Evolutionary conservation across 805 yeast genomes (phyloP).

Genomic region (Pichia paraexigua): DNA sequence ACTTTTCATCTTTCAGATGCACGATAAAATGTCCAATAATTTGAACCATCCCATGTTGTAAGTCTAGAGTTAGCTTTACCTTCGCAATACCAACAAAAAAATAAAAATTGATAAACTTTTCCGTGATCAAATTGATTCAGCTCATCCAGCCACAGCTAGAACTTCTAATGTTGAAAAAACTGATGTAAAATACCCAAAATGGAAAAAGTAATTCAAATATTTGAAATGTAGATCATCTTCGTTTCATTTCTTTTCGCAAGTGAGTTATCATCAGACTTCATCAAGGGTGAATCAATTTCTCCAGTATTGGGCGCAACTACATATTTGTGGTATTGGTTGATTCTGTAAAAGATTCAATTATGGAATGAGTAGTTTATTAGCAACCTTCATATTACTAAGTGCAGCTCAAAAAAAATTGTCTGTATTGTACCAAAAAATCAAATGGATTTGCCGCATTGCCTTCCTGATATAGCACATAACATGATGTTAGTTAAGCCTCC

Average conservation of each 20-base stretch:
- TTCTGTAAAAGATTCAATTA: no score
- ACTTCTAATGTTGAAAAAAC: conserved; percentile 45
- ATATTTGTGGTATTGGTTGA: no score
- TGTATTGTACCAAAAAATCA: no score
- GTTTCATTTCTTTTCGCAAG: conserved; percentile 45
- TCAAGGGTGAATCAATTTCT: conserved; percentile 21
- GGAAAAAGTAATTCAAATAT: conserved; percentile 54
- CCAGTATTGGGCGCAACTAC: no score
- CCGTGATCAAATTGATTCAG: conserved; percentile 68
- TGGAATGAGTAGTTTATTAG: no score
- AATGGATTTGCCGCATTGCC: no score
- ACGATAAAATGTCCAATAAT: conserved; percentile 57
- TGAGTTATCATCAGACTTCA: conserved; percentile 25
- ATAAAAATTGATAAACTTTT: conserved; percentile 38
- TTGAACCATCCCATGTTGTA: conserved; percentile 70
- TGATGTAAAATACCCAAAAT: conserved; percentile 55
- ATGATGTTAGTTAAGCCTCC: no score
- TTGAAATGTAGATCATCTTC: conserved; percentile 50
- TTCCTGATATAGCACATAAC: no score
- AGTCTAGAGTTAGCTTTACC: conserved; percentile 59
- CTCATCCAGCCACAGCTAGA: conserved; percentile 57
- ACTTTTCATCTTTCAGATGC: conserved; percentile 45
- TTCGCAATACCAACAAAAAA: conserved; percentile 48
- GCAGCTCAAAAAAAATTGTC: no score
- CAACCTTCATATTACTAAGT: no score